Percentiles rank a stretch among this genome's conserved stretches.
These are phyloP conservation scores for Tolypocladium tropicale DNA, from an alignment of 2,329 filamentous ascomycete species.

Conservation along the genomic window DNA sequence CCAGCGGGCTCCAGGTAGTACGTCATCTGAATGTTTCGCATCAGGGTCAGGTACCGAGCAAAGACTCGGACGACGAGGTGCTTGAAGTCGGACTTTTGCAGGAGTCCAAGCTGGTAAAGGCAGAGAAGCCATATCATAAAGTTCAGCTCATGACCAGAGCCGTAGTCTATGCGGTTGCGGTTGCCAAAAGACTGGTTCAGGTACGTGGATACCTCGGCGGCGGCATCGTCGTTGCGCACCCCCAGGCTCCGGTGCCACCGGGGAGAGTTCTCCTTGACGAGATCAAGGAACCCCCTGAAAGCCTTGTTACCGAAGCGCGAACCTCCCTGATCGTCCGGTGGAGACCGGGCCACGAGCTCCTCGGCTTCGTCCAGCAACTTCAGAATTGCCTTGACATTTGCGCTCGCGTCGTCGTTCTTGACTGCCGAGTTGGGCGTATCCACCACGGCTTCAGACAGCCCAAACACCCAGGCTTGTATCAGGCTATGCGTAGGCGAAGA, in stretches of 20 bases:
- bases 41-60: conserved; percentile 69
- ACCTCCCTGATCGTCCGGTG: conserved; percentile 75
- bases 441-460: conserved; percentile 70
- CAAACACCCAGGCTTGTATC: conserved; percentile 76
- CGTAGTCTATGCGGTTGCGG: conserved; percentile 82
- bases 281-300: conserved; percentile 74
- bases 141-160: conserved; percentile 94
- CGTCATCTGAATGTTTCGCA: conserved; percentile 79
- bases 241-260: conserved; percentile 57
- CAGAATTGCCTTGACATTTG: conserved; percentile 53
- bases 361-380: conserved; percentile 61
- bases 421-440: conserved; percentile 57
- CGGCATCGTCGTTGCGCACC: conserved; percentile 38
- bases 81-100: conserved; percentile 58
- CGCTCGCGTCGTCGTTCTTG: conserved; percentile 44
- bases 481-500: conserved; percentile 65
- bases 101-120: conserved; percentile 65
- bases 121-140: conserved; percentile 96
- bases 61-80: conserved; percentile 71
- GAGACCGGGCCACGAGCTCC: conserved; percentile 54
- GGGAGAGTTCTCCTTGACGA: conserved; percentile 43
- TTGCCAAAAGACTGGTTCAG: conserved; percentile 80
- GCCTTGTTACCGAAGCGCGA: conserved; percentile 92
- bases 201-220: conserved; percentile 69
- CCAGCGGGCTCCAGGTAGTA: conserved; percentile 97